Evolutionary conservation across 192 early-diverging fungal species (phyloP), one percentile per base, ranked within the genome.

Genomic region (Linnemannia schmuckeri): DNA sequence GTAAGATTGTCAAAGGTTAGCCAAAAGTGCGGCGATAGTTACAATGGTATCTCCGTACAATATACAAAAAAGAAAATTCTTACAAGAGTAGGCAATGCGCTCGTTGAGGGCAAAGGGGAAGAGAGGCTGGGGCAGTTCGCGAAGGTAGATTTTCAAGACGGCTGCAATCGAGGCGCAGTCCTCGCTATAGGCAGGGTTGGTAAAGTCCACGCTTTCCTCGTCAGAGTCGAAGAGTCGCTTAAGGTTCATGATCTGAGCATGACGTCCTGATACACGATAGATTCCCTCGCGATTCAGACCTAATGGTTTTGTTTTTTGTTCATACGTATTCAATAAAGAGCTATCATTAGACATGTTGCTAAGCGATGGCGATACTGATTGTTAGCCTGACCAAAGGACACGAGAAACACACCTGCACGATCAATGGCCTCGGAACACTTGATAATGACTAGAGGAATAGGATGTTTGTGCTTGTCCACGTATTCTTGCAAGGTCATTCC

Each of bases 81-180:
- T 93, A 91, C 90, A 78, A 38, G 93, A 90, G 78, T 94, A 93
- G 61, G 89, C 88, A 55, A 87, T 76, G 20, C 94, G 80, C 33
- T 93, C 93, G 12, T 87, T 88, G 15, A 92, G 61, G 6, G 87
- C 70, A 72, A 94, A 93, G 1, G 91, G 88, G 73, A 94, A 91
- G 24, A 95, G 74, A 54, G 94, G 94, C 22, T 90, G 83, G 15
- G 94, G 91, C 18, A 95, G 80, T 74, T 94, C 92, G 46, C 95
- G 85, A 6, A 95, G 82, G 78, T 93, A 95, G 24, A 93, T 85
- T 74, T 95, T 95, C 8, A 95, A 84, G 8, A 95, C 80, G 1
- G 89, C 91, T 0, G 94, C 92, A 54, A 95, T 88, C 7, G 91
- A 89, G 47, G 94, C 81, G 18, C 93, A 89, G 72, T 95, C 95